Conservation (phyloP, 2,329 filamentous ascomycete species). For the Fusarium aywerte region DNA sequence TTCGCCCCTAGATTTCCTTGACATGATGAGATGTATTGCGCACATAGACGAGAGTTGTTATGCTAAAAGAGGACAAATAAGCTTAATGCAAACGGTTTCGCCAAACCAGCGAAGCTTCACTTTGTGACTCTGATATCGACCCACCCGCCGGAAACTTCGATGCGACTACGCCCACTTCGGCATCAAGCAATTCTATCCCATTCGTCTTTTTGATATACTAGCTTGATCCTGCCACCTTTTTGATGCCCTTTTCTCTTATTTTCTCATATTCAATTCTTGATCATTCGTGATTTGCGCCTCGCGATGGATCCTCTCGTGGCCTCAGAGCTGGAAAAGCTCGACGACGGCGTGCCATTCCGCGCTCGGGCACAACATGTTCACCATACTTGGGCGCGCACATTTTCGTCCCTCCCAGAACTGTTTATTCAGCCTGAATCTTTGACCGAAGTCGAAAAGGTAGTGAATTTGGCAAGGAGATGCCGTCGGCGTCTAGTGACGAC, state of each 20-base stretch:
- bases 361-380: constrained; percentile 78
- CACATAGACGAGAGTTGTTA: not conserved
- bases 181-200: constrained; percentile 34
- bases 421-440: constrained; percentile 87
- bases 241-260: not conserved
- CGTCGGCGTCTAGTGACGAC: constrained; percentile 84
- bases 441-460: constrained; percentile 82
- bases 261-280: not conserved
- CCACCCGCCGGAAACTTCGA: constrained; percentile 31
- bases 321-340: constrained; percentile 48
- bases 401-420: constrained; percentile 87
- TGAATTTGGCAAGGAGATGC: constrained; percentile 82
- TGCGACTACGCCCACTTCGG: constrained; percentile 41
- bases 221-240: constrained; percentile 12
- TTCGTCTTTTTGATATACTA: constrained; percentile 25
- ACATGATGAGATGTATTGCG: not conserved
- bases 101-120: constrained; percentile 11
- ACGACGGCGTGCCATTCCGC: constrained; percentile 74
- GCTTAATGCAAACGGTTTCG: not conserved
- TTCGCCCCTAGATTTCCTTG: not conserved
- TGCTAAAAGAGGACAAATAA: not conserved
- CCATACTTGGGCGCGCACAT: constrained; percentile 95
- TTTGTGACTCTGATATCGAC: constrained; percentile 29
- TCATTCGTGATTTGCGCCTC: constrained; percentile 14
- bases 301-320: constrained; percentile 53